Evolutionary conservation across 1,284 basidiomycete species (phyloP), one percentile per base, ranked within the genome.

Genomic region (Schizophyllum commune): DNA sequence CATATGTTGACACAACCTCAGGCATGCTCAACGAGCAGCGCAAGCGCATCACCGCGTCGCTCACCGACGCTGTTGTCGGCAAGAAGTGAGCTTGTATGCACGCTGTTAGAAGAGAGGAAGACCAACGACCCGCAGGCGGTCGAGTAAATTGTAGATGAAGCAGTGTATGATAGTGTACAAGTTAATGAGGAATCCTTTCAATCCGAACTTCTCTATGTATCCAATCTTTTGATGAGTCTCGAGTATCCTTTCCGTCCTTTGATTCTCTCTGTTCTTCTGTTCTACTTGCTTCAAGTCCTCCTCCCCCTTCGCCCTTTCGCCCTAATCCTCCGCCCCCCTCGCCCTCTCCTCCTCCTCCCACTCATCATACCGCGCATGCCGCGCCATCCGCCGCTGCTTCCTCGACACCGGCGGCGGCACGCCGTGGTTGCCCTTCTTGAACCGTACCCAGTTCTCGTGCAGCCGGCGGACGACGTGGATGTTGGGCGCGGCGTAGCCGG

Each of bases 401-500:
- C 39, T 3, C 13, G 39, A 13, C 39, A 47, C 17, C 13, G 39
- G 39, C 39, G 53, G 53, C 15, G 19, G 9, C 3, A 21, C 19
- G 4, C 20, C 27, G 20, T 55, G 53, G 53, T 55, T 55, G 20
- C 82, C 83, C 34, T 69, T 65, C 62, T 72, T 75, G 68, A 92
- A 92, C 55, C 69, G 66, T 20, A 73, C 70, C 88, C 89, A 92
- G 64, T 92, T 92, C 60, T 73, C 74, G 69, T 88, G 80, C 58
- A 92, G 69, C 61, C 77, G 77, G 39, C 80, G 77, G 47, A 92
- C 86, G 11, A 73, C 83, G 39, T 47, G 17, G 13, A 47, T 27
- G 27, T 27, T 27, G 27, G 27, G 27, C 27, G 27, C 27, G 27
- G 27, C 27, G 27, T 27, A 27, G 27, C 27, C 27, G 27, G 27